Percentiles rank a stretch among this genome's conserved stretches.
phyloP scores from a whole-genome alignment of 208 protist species.

The Angomonas deanei region DNA sequence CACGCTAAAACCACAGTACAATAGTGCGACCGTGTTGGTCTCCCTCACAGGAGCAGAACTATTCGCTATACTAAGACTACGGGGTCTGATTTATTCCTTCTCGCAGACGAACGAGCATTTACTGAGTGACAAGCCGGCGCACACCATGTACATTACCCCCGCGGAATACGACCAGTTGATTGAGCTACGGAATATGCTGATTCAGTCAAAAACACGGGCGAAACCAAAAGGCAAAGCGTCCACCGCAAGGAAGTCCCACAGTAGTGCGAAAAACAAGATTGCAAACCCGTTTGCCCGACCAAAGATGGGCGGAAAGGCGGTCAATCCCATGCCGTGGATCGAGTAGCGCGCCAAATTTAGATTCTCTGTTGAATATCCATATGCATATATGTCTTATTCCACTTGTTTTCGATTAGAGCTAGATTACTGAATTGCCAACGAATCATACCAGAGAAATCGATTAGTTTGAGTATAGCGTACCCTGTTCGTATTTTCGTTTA shows the following conservation, averaged over 20 bases:
- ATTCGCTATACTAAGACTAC: conserved; percentile 67
- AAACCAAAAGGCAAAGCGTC: background rate
- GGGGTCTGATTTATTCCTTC: conserved; percentile 62
- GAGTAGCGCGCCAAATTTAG: background rate
- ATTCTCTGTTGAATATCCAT: background rate
- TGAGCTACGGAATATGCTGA: conserved; percentile 27
- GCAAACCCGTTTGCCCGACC: background rate
- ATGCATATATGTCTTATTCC: no score
- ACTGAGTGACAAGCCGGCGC: conserved; percentile 34
- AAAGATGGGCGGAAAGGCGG: background rate
- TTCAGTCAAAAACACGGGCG: background rate
- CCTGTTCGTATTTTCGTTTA: background rate
- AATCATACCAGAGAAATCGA: no score
- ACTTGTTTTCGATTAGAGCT: no score
- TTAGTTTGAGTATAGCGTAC: background rate
- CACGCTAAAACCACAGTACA: background rate
- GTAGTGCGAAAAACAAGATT: background rate
- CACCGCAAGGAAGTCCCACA: background rate
- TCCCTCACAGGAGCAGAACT: conserved; percentile 64
- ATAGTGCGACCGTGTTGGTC: background rate
- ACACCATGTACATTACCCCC: conserved; percentile 57
- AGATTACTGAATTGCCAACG: no score
- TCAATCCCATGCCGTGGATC: conserved; percentile 5
- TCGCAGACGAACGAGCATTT: conserved; percentile 53
- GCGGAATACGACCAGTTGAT: conserved; percentile 61